These are phyloP conservation scores for Saturnispora sanitii DNA, from an alignment of 805 yeast species.

Conservation along the genomic window DNA sequence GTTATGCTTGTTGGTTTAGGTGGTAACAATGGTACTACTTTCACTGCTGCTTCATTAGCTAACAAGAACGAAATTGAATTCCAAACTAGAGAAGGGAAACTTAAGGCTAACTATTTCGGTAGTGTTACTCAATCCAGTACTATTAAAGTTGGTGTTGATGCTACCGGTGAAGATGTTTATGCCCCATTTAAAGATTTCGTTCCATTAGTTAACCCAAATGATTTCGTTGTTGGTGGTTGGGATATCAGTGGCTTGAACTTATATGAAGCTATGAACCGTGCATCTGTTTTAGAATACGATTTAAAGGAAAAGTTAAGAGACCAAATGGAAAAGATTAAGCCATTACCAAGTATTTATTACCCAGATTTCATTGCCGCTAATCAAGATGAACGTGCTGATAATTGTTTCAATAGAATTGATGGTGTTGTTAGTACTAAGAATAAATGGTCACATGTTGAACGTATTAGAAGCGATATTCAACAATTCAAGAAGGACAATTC, in stretches of 20 bases:
- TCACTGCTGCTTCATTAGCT: constrained; percentile 76
- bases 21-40: constrained; percentile 93
- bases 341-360: constrained; percentile 81
- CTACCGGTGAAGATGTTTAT: constrained; percentile 72
- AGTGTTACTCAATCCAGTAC: constrained; percentile 93
- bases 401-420: constrained; percentile 53
- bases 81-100: constrained; percentile 71
- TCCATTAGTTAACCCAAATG: constrained; percentile 86
- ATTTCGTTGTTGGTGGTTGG: constrained; percentile 89
- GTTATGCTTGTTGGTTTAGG: constrained; percentile 88
- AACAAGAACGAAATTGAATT: constrained; percentile 71
- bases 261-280: constrained; percentile 71
- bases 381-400: constrained; percentile 87
- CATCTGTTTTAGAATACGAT: constrained; percentile 78
- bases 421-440: constrained; percentile 41
- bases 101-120: constrained; percentile 74
- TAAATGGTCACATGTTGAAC: constrained; percentile 88
- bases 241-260: constrained; percentile 71
- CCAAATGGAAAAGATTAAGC: constrained; percentile 50
- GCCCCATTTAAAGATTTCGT: constrained; percentile 86
- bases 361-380: constrained; percentile 96
- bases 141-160: constrained; percentile 79
- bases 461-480: constrained; percentile 72
- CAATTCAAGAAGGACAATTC: constrained; percentile 62
- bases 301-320: constrained; percentile 68